phyloP scores from a whole-genome alignment of 768 basidiomycete species.

The Rhodocollybia butyracea region DNA sequence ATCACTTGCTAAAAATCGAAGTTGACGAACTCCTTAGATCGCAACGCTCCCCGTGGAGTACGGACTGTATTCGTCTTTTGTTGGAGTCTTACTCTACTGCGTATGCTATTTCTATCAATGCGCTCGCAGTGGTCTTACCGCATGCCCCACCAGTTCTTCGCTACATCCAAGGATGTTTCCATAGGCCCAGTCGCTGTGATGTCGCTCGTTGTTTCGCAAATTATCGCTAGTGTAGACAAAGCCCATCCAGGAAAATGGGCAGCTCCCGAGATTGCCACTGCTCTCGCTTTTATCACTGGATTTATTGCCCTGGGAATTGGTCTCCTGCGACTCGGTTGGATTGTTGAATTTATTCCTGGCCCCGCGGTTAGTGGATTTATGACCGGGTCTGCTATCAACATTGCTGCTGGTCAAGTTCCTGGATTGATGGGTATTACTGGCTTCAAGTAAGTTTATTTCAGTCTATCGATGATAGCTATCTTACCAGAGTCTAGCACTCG shows the following conservation, averaged over 20 bases:
- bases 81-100: conserved; percentile 83
- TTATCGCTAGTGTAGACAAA: conserved; percentile 65
- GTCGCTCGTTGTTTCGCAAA: conserved; percentile 83
- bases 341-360: conserved; percentile 90
- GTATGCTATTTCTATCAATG: conserved; percentile 36
- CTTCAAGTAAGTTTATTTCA: conserved; percentile 67
- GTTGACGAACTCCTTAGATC: conserved; percentile 41
- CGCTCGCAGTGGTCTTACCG: not conserved
- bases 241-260: conserved; percentile 55
- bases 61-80: conserved; percentile 91
- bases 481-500: conserved; percentile 57
- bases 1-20: not conserved
- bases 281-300: conserved; percentile 81
- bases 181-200: conserved; percentile 99
- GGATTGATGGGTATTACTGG: conserved; percentile 84
- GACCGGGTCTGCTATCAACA: conserved; percentile 97
- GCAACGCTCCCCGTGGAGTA: conserved; percentile 85
- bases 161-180: conserved; percentile 98
- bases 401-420: conserved; percentile 85
- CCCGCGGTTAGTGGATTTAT: conserved; percentile 89
- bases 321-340: conserved; percentile 85
- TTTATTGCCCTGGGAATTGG: conserved; percentile 92
- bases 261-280: conserved; percentile 76
- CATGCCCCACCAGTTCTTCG: conserved; percentile 65
- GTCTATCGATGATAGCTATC: not conserved